Evolutionary conservation across 345 rosid genomes (phyloP).

Genomic region (Eucalyptus grandis): DNA sequence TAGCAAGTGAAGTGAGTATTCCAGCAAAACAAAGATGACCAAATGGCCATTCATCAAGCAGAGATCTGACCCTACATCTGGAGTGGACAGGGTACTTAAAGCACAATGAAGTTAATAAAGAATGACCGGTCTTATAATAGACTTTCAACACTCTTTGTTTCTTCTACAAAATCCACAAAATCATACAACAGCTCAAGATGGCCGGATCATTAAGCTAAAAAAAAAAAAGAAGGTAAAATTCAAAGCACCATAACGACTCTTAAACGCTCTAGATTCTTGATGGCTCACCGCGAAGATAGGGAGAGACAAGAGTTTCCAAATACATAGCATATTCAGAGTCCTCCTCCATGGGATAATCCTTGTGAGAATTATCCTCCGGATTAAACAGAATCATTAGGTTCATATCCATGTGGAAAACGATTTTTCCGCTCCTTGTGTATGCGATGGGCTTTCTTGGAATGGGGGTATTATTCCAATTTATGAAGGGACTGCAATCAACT

Average conservation of each 20-base stretch:
- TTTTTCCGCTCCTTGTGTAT: too few relatives aligned
- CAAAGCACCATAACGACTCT: background rate
- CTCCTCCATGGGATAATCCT: background rate
- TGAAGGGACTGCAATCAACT: background rate
- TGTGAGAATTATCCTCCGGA: background rate
- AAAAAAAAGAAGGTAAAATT: fast-evolving
- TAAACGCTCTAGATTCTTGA: background rate
- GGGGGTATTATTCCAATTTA: background rate
- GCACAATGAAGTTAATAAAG: background rate
- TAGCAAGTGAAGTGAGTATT: background rate
- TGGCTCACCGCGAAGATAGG: background rate
- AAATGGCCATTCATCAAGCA: background rate
- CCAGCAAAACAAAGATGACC: background rate
- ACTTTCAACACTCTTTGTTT: background rate
- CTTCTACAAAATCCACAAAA: background rate
- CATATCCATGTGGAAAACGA: too few relatives aligned
- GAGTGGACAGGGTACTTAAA: background rate
- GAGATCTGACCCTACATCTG: background rate
- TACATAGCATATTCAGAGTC: background rate
- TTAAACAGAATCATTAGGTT: background rate
- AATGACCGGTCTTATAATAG: background rate
- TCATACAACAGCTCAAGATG: background rate
- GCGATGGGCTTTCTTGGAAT: too few relatives aligned
- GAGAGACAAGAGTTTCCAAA: background rate
- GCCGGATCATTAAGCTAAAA: background rate